phyloP scores from a whole-genome alignment of 2,329 filamentous ascomycete species.

The Ilyonectria robusta region DNA sequence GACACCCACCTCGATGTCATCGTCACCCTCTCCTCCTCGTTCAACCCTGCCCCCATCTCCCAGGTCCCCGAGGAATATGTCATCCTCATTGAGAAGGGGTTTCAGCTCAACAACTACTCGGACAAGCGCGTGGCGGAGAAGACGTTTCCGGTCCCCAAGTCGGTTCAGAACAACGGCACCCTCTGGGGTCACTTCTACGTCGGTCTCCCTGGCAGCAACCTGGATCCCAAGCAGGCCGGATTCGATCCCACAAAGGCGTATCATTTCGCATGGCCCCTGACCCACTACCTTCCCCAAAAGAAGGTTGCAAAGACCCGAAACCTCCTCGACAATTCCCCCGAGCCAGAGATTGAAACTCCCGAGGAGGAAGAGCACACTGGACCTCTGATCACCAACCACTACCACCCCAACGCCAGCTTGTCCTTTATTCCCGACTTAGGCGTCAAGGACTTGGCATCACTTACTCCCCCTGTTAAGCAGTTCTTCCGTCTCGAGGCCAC shows the following conservation, averaged over 20 bases:
- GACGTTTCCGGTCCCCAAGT: constrained; percentile 80
- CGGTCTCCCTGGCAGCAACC: constrained; percentile 78
- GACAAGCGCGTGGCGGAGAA: constrained; percentile 85
- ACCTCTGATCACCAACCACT: constrained; percentile 86
- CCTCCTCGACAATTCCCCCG: constrained; percentile 73
- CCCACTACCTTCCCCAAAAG: constrained; percentile 92
- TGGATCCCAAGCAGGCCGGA: constrained; percentile 80
- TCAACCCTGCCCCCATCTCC: constrained; percentile 77
- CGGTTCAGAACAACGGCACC: constrained; percentile 92
- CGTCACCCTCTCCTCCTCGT: constrained; percentile 85
- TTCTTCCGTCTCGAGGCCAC: constrained; percentile 85
- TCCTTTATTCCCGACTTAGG: constrained; percentile 88
- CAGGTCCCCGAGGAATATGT: constrained; percentile 76
- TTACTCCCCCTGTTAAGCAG: constrained; percentile 82
- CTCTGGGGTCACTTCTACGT: constrained; percentile 96
- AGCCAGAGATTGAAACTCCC: constrained; percentile 60
- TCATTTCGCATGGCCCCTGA: constrained; percentile 87
- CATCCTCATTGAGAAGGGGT: constrained; percentile 85
- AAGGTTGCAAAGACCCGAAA: constrained; percentile 91
- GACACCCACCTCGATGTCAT: constrained; percentile 85
- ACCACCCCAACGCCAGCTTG: constrained; percentile 94
- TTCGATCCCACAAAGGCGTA: constrained; percentile 85
- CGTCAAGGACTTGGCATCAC: constrained; percentile 73
- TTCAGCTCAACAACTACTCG: constrained; percentile 82
- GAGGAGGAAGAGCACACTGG: constrained; percentile 69